Evolutionary conservation across 495 filamentous ascomycete genomes (phyloP).

Genomic region (Trichoderma virens): DNA sequence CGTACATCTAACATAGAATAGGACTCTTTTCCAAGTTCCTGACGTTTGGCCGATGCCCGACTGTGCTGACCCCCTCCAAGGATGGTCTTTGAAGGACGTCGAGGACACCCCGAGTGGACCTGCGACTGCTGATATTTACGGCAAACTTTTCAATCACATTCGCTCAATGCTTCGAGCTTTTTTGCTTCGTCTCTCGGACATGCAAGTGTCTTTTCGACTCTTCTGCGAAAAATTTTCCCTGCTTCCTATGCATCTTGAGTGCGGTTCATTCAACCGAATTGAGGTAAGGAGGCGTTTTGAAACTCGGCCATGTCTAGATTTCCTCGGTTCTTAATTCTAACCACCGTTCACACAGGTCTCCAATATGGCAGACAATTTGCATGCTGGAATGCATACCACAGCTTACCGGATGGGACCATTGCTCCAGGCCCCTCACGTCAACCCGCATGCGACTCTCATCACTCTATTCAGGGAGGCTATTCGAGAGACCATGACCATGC

Average conservation of each 20-base stretch:
- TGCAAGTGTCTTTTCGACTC: not conserved
- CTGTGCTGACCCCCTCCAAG: not conserved
- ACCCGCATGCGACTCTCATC: conserved; percentile 24
- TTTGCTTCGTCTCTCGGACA: not conserved
- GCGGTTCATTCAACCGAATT: not conserved
- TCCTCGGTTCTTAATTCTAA: not conserved
- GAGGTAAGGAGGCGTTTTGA: too few relatives aligned
- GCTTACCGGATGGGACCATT: conserved; percentile 14
- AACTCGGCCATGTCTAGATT: too few relatives aligned
- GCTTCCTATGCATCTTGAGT: not conserved
- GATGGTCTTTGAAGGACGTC: conserved; percentile 24
- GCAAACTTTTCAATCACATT: conserved; percentile 24
- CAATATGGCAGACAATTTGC: not conserved
- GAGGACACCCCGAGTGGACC: conserved; percentile 7
- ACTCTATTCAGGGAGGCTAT: conserved; percentile 23
- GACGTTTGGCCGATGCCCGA: not conserved
- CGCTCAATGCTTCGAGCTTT: conserved; percentile 8
- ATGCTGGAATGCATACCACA: not conserved
- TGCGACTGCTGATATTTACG: conserved; percentile 22
- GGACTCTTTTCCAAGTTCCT: not conserved
- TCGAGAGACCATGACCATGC: conserved; percentile 14
- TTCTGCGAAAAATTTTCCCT: not conserved
- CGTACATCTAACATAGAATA: not conserved
- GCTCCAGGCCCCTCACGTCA: conserved; percentile 16
- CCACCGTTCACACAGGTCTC: not conserved